Conservation (phyloP, 1,284 basidiomycete species). For the Cutaneotrichosporon cavernicola region DNA sequence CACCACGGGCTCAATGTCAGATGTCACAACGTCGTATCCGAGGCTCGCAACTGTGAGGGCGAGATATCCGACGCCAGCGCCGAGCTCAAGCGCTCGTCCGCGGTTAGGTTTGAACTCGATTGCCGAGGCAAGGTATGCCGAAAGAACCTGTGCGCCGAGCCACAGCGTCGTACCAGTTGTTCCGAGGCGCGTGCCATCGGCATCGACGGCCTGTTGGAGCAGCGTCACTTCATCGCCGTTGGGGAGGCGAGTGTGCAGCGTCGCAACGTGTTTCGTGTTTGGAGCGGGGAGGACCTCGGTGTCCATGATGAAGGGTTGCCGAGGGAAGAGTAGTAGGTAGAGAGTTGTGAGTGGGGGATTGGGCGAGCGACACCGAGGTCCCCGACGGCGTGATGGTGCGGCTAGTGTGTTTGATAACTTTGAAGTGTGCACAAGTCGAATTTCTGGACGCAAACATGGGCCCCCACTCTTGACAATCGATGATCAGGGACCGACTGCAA, state of each 20-base stretch:
- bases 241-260: conserved; percentile 59
- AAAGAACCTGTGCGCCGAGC: conserved; percentile 75
- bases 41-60: conserved; percentile 67
- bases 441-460: no score
- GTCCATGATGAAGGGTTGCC: background rate
- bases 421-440: no score
- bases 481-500: no score
- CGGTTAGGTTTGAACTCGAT: conserved; percentile 24
- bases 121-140: conserved; percentile 58
- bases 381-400: no score
- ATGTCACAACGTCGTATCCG: conserved; percentile 74
- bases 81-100: conserved; percentile 68
- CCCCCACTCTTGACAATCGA: no score
- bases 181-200: conserved; percentile 41
- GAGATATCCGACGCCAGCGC: conserved; percentile 75
- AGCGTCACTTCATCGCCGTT: conserved; percentile 40
- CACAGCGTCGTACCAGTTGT: conserved; percentile 85
- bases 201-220: conserved; percentile 29
- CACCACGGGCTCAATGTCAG: conserved; percentile 72
- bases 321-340: background rate
- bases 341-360: background rate
- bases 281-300: conserved; percentile 32
- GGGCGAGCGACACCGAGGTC: no score
- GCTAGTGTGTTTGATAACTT: no score
- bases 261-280: conserved; percentile 64